These are phyloP conservation scores for Penstemon davidsonii DNA, from an alignment of 257 asterid genomes.

Conservation along the genomic window DNA sequence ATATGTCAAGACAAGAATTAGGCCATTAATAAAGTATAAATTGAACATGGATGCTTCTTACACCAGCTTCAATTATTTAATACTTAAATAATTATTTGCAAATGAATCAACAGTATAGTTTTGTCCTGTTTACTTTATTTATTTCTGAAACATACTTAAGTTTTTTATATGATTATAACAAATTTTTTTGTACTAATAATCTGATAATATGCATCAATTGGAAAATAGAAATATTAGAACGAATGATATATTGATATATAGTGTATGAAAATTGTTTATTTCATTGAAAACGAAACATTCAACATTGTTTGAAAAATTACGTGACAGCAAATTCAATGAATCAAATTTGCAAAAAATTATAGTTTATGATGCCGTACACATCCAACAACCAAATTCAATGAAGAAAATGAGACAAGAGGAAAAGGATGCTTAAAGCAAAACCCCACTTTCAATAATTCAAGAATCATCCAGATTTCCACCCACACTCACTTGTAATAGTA, in stretches of 20 bases:
- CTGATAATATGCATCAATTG: too few species aligned
- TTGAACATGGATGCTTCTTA: constrained; percentile 5
- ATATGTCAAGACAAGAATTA: constrained; percentile 15
- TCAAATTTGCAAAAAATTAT: neutral
- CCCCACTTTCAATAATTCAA: constrained; percentile 14
- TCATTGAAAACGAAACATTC: neutral
- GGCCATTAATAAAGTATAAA: neutral
- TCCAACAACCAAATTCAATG: constrained; percentile 23
- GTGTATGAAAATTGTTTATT: neutral
- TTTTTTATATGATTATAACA: too few species aligned
- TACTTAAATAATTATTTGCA: neutral
- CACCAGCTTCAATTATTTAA: constrained; percentile 16
- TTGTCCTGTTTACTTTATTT: too few species aligned
- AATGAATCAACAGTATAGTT: neutral
- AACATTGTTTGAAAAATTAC: neutral
- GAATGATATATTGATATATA: too few species aligned
- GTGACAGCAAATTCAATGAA: neutral
- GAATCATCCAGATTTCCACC: neutral
- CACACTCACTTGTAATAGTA: too few species aligned
- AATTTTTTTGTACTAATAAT: too few species aligned
- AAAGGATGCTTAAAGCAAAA: constrained; percentile 5
- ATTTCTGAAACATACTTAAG: too few species aligned
- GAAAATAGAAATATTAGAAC: too few species aligned
- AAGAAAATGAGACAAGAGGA: constrained; percentile 2
- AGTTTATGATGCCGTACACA: constrained; percentile 20